These are phyloP conservation scores for Globisporangium paroecandrum DNA, from an alignment of 352 stramenopile genomes.

Conservation along the genomic window DNA sequence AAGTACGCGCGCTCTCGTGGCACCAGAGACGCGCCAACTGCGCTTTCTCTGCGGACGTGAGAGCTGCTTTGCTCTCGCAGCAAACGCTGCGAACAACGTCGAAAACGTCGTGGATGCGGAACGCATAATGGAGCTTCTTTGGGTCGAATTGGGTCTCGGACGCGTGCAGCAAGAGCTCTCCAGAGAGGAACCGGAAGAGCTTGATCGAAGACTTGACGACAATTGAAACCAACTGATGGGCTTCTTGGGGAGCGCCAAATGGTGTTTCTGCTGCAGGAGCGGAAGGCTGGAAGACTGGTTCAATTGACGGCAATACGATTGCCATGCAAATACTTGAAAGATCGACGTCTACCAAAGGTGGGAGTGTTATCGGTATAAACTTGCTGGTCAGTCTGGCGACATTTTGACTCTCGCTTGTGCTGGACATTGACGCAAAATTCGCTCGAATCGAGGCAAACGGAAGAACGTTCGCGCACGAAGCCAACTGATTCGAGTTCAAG, in stretches of 20 bases:
- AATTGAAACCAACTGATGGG: conserved; percentile 29
- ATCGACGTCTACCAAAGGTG: conserved; percentile 35
- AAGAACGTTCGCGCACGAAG: conserved; percentile 23
- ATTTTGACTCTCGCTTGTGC: conserved; percentile 1
- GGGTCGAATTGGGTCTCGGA: conserved; percentile 23
- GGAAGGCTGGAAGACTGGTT: background rate
- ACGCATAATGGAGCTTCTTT: conserved; percentile 55
- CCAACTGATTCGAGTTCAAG: conserved; percentile 28
- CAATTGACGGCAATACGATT: conserved; percentile 11
- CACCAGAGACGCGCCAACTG: conserved; percentile 62
- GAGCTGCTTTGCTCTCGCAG: conserved; percentile 28
- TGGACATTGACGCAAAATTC: background rate
- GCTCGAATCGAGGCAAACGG: conserved; percentile 31
- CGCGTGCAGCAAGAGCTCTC: conserved; percentile 11
- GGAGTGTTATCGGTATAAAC: conserved; percentile 36
- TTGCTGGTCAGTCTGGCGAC: conserved; percentile 27
- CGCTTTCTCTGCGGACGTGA: conserved; percentile 44
- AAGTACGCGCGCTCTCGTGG: conserved; percentile 55
- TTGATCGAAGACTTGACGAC: conserved; percentile 59
- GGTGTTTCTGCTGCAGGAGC: background rate
- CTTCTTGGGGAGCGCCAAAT: conserved; percentile 27
- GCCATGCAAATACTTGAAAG: conserved; percentile 48
- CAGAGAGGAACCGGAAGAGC: conserved; percentile 39
- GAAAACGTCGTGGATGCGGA: conserved; percentile 37
- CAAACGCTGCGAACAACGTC: conserved; percentile 43